Evolutionary conservation across 1,139 yeast species (phyloP).

Genomic region (Suhomyces bolitotheri): DNA sequence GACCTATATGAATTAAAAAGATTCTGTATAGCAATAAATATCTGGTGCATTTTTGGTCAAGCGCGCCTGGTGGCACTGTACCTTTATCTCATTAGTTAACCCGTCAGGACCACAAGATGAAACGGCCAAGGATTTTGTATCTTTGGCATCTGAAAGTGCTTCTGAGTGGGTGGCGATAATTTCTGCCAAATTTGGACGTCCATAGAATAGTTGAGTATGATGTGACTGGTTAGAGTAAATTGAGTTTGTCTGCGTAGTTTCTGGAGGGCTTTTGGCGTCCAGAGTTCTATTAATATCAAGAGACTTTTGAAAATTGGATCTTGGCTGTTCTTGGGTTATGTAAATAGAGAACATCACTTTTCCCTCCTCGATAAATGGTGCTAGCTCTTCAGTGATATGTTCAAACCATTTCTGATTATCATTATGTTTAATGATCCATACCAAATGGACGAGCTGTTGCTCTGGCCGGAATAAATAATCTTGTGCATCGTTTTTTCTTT

Average conservation of each 20-base stretch:
- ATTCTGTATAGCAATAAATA: conserved; percentile 38
- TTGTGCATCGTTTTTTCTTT: conserved; percentile 23
- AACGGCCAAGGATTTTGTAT: conserved; percentile 30
- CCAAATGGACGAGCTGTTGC: conserved; percentile 27
- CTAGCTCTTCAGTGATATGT: conserved; percentile 31
- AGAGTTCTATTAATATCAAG: no score
- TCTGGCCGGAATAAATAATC: conserved; percentile 40
- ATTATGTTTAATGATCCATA: conserved; percentile 35
- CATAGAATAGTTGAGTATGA: conserved; percentile 3
- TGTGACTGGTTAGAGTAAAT: not conserved
- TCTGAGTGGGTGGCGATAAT: conserved; percentile 8
- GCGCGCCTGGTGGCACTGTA: conserved; percentile 30
- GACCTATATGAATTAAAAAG: no score
- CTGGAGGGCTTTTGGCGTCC: no score
- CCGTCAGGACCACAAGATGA: conserved; percentile 39
- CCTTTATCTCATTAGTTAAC: conserved; percentile 29
- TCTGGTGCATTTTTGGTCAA: conserved; percentile 30
- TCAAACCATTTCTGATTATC: conserved; percentile 39
- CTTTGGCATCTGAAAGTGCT: conserved; percentile 3
- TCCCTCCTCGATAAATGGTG: conserved; percentile 26
- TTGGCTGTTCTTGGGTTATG: conserved; percentile 20
- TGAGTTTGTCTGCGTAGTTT: not conserved
- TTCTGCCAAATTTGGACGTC: conserved; percentile 11
- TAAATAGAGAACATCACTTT: conserved; percentile 26
- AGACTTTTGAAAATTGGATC: no score